These are phyloP conservation scores for Ilyonectria destructans DNA, from an alignment of 2,329 filamentous ascomycete species.

Conservation along the genomic window DNA sequence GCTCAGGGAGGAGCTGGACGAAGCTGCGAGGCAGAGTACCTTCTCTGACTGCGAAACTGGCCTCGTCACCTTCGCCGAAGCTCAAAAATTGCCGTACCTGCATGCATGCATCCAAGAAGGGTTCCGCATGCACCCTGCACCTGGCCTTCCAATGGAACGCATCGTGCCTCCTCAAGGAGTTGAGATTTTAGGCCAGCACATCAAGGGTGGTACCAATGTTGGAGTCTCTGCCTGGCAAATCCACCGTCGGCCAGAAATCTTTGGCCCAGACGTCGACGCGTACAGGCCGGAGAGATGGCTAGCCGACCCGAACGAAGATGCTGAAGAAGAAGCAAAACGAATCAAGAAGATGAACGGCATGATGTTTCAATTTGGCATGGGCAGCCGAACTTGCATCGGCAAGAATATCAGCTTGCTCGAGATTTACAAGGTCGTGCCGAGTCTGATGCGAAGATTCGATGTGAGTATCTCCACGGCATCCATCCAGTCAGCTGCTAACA, in stretches of 20 bases:
- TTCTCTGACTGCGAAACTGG: conserved; percentile 70
- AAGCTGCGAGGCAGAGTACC: conserved; percentile 66
- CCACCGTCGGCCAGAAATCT: conserved; percentile 78
- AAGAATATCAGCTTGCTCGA: conserved; percentile 77
- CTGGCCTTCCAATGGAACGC: conserved; percentile 81
- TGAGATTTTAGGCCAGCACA: conserved; percentile 73
- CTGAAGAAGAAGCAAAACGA: conserved; percentile 61
- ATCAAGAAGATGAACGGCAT: conserved; percentile 50
- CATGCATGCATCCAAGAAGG: conserved; percentile 86
- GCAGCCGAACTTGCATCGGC: conserved; percentile 79
- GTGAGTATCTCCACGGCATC: background rate
- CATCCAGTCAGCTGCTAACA: conserved; percentile 7
- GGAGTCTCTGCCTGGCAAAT: conserved; percentile 84
- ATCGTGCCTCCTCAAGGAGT: conserved; percentile 77
- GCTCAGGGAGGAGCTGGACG: conserved; percentile 76
- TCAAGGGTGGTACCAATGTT: conserved; percentile 81
- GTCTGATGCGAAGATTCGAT: conserved; percentile 46
- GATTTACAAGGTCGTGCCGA: conserved; percentile 75
- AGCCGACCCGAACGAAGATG: conserved; percentile 57
- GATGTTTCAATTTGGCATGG: conserved; percentile 77
- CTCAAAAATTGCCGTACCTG: conserved; percentile 81
- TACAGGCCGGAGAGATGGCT: conserved; percentile 81
- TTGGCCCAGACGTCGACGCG: conserved; percentile 76
- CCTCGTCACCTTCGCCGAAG: conserved; percentile 79
- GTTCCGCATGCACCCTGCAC: conserved; percentile 82